A percentile compares a stretch with the other conserved stretches of the same genome.
phyloP scores from a whole-genome alignment of 768 basidiomycete genomes.

The Agrocybe chaxingu region DNA sequence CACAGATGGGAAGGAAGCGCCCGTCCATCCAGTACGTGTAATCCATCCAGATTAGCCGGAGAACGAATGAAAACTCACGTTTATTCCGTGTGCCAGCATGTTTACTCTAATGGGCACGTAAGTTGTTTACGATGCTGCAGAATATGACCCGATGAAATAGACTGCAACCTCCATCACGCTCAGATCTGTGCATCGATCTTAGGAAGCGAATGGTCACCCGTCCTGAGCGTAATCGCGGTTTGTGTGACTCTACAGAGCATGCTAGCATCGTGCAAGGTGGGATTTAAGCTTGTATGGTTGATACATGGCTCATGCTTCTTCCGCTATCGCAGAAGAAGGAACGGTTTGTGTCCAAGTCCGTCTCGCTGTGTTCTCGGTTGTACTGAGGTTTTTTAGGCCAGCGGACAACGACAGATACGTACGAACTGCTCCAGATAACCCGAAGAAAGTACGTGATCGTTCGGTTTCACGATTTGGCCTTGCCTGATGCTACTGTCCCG shows the following conservation, averaged over 20 bases:
- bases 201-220: constrained; percentile 87
- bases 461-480: constrained; percentile 2
- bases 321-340: constrained; percentile 30
- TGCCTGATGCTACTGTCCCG: constrained; percentile 3
- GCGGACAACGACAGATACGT: constrained; percentile 85
- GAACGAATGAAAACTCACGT: constrained; percentile 9
- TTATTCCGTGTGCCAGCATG: constrained; percentile 48
- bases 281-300: constrained; percentile 3
- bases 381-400: constrained; percentile 45
- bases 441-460: constrained; percentile 66
- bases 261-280: constrained; percentile 88
- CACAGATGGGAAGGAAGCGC: constrained; percentile 59
- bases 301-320: background rate
- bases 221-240: constrained; percentile 77
- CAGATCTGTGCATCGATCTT: constrained; percentile 90
- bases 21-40: constrained; percentile 70
- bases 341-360: constrained; percentile 12
- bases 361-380: background rate
- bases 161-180: constrained; percentile 4
- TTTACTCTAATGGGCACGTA: constrained; percentile 88
- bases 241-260: constrained; percentile 89
- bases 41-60: constrained; percentile 1
- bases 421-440: constrained; percentile 72
- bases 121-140: constrained; percentile 12
- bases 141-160: background rate